These are phyloP conservation scores for Tylopilus sp. DNA, from an alignment of 768 basidiomycete species.

Conservation along the genomic window DNA sequence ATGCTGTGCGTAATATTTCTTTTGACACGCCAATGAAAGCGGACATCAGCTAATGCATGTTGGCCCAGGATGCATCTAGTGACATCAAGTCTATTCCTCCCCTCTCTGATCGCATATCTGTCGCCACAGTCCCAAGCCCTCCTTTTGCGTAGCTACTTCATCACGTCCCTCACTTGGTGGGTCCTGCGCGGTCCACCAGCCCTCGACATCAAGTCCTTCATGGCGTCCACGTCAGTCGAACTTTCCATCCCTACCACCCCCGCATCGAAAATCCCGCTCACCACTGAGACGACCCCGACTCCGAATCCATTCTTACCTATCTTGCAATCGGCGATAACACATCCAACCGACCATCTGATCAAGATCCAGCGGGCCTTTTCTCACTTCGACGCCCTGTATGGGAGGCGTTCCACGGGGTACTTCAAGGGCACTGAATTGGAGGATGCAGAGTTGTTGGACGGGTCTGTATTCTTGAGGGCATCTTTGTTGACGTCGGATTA, in stretches of 20 bases:
- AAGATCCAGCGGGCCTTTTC: conserved; percentile 35
- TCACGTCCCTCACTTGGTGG: conserved; percentile 27
- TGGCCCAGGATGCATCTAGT: conserved; percentile 26
- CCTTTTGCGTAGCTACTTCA: conserved; percentile 31
- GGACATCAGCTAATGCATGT: too few relatives aligned
- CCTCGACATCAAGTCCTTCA: conserved; percentile 31
- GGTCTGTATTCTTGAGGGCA: conserved; percentile 33
- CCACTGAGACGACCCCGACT: conserved; percentile 11
- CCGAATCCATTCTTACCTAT: conserved; percentile 41
- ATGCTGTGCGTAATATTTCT: conserved; percentile 39
- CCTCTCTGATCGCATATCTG: conserved; percentile 19
- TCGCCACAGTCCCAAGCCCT: conserved; percentile 17
- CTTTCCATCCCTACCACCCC: conserved; percentile 6
- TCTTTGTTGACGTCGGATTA: conserved; percentile 30
- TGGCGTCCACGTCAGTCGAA: conserved; percentile 23
- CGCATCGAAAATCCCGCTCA: neutral
- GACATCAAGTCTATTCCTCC: conserved; percentile 31
- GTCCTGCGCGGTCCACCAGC: conserved; percentile 28
- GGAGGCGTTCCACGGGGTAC: conserved; percentile 25
- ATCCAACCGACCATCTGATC: conserved; percentile 33
- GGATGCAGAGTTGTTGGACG: conserved; percentile 33
- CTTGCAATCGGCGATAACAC: conserved; percentile 35
- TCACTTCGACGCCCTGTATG: conserved; percentile 33
- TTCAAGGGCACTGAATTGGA: conserved; percentile 29
- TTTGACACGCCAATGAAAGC: too few relatives aligned